These are phyloP conservation scores for Arthrobotrys sinensis DNA, from an alignment of 2,329 filamentous ascomycete species.

Conservation along the genomic window DNA sequence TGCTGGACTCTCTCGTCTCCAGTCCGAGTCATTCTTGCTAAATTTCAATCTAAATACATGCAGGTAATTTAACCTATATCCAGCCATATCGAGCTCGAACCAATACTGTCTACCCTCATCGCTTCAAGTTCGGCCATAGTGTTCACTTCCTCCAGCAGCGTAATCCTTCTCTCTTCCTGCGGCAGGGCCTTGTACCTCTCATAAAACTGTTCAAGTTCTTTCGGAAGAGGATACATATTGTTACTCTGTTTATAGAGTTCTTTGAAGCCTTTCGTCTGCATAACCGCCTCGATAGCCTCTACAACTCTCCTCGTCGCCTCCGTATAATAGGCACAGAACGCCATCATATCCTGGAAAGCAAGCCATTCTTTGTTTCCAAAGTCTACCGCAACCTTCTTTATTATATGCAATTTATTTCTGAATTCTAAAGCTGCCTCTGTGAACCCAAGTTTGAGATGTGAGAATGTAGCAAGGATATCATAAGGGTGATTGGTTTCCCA, in stretches of 20 bases:
- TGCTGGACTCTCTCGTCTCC: too few relatives aligned
- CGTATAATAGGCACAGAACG: constrained; percentile 15
- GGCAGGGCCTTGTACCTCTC: constrained; percentile 13
- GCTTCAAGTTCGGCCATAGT: constrained; percentile 30
- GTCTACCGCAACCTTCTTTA: neutral
- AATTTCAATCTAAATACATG: neutral
- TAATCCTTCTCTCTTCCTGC: neutral
- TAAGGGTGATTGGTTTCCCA: constrained; percentile 30
- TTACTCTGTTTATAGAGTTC: constrained; percentile 3
- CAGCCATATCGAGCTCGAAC: constrained; percentile 4
- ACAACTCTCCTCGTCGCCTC: neutral
- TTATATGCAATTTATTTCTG: neutral
- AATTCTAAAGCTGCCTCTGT: constrained; percentile 23
- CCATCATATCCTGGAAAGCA: constrained; percentile 22
- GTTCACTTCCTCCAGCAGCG: constrained; percentile 17
- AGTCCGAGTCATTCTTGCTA: too few relatives aligned
- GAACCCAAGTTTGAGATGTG: constrained; percentile 18
- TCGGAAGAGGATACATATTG: constrained; percentile 3
- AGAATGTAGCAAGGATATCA: constrained; percentile 2
- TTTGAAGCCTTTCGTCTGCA: constrained; percentile 24
- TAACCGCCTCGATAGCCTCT: constrained; percentile 17
- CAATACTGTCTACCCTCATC: neutral
- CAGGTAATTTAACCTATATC: neutral
- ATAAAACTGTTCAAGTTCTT: constrained; percentile 30
- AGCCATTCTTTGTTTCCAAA: neutral